Evolutionary conservation across 495 filamentous ascomycete genomes (phyloP), one percentile per base, ranked within the genome.

Genomic region (Sphaerosporella brunnea): DNA sequence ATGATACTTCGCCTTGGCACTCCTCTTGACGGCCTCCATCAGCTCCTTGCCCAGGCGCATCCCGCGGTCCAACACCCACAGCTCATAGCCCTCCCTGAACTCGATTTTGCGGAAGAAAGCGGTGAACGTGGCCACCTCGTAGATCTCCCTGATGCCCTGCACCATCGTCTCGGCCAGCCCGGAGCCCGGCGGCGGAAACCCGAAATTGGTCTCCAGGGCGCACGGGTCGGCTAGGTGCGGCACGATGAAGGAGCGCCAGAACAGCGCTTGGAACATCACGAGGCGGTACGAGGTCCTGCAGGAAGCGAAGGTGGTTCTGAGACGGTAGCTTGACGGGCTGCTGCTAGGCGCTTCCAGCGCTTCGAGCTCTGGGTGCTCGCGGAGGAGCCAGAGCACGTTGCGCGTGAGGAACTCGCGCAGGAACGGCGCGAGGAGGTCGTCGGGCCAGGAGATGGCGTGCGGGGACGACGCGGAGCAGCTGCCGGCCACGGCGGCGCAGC

Each of bases 221-320:
- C 46, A 40, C 18, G 36, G 45, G n/a, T 23, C 23, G 2, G 30
- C 41, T 34, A 40, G 38, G 4, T 41, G 13, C 4, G 43, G 40
- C 2, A 10, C 19, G 2, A 49, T 19, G 16, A 53, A 47, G 2
- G 51, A 51, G 28, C 51, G 48, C 2, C 51, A 26, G 49, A 53
- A 53, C 25, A 53, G 51, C 10, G 51, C 48, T 7, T 53, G 51
- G 10, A 53, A 53, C 51, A 53, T 47, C 9, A 52, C 51, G 13
- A 53, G 28, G 1, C 50, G 51, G 16, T 46, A 21, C 13, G 51
- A 52, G 3, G 51, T 53, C 42, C 28, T 47, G 20, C 42, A 47
- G 34, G 44, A 32, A 2, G 43, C 13, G n/a, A 53, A 53, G 5
- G 51, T 32, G 0, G 15, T 51, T n/a, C 25, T 26, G 3, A 53